A percentile compares a stretch with the other conserved stretches of the same genome.
phyloP scores from a whole-genome alignment of 1,284 basidiomycete genomes.

The Tausonia pullulans region DNA sequence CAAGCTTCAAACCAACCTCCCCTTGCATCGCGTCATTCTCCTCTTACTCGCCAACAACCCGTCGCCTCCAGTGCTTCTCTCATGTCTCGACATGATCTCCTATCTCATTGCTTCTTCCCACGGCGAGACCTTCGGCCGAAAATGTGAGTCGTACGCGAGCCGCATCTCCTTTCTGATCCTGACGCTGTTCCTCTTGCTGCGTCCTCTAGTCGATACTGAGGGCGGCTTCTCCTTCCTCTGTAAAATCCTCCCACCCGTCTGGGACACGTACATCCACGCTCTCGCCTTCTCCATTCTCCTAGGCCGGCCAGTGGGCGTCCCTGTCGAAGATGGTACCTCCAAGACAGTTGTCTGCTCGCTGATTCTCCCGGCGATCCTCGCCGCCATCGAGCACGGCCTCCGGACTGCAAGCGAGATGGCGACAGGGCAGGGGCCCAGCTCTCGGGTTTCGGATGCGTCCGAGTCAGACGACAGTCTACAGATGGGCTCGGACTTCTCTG shows the following conservation, averaged over 20 bases:
- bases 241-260: slow-evolving; percentile 5
- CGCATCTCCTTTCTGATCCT: background rate
- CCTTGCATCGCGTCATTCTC: slow-evolving; percentile 33
- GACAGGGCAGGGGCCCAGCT: background rate
- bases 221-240: slow-evolving; percentile 11
- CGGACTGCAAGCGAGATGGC: background rate
- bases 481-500: too few species aligned
- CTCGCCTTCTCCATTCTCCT: slow-evolving; percentile 7
- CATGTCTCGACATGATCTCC: slow-evolving; percentile 29
- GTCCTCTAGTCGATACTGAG: slow-evolving; percentile 7
- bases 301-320: background rate
- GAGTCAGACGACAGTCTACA: too few species aligned
- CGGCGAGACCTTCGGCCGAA: slow-evolving; percentile 29
- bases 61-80: slow-evolving; percentile 27
- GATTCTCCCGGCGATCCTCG: slow-evolving; percentile 10
- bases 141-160: slow-evolving; percentile 23
- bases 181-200: background rate
- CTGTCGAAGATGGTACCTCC: background rate
- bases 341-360: slow-evolving; percentile 6
- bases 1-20: slow-evolving; percentile 31
- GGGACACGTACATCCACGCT: background rate
- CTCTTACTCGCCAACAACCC: slow-evolving; percentile 34
- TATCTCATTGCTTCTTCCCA: slow-evolving; percentile 26
- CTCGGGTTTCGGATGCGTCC: background rate
- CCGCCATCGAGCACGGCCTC: slow-evolving; percentile 3